Evolutionary conservation across 1,284 basidiomycete species (phyloP), one percentile per base, ranked within the genome.

Genomic region (Heterobasidion occidentale): DNA sequence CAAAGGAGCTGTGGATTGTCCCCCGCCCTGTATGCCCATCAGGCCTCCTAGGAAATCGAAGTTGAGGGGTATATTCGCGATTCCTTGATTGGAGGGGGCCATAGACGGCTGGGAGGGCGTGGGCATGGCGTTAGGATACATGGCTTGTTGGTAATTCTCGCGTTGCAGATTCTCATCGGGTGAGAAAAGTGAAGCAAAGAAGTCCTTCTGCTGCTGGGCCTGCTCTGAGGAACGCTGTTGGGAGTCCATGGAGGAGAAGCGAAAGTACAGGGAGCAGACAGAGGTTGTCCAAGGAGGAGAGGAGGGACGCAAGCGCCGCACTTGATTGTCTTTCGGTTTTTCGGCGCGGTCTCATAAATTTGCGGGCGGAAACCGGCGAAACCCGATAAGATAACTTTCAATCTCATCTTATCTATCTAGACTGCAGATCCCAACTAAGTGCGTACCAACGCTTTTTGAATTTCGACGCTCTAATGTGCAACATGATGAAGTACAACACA

Each of bases 131-230:
- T 51, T 54, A 52, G 38, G 11, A 34, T 57, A 55, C 44, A 61
- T 34, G 45, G 34, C 49, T 46, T 58, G 55, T 42, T 53, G 53
- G 27, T 61, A 55, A 17, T 51, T 46, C 51, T 60, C 60, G 57
- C 60, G 60, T 14, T 53, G 56, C 17, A 45, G n/a, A 36, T 36
- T 46, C 27, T 61, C 56, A 45, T 57, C 59, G 54, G 52, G 59
- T 38, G 27, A 35, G 45, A 50, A 61, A 38, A 61, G 46, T 33
- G 48, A 42, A 36, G 55, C 52, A 36, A 57, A 61, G 56, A 61
- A 58, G 59, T 59, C 60, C 46, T 61, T 61, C 36, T 61, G 55
- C n/a, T 61, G 58, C 11, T 58, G 59, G 12, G 27, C 44, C 42
- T 57, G 51, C 20, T 57, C 56, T 42, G 48, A 46, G 8, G 56